Evolutionary conservation across 345 rosid genomes (phyloP), one percentile per base, ranked within the genome.

Genomic region (Euphorbia tirucalli): DNA sequence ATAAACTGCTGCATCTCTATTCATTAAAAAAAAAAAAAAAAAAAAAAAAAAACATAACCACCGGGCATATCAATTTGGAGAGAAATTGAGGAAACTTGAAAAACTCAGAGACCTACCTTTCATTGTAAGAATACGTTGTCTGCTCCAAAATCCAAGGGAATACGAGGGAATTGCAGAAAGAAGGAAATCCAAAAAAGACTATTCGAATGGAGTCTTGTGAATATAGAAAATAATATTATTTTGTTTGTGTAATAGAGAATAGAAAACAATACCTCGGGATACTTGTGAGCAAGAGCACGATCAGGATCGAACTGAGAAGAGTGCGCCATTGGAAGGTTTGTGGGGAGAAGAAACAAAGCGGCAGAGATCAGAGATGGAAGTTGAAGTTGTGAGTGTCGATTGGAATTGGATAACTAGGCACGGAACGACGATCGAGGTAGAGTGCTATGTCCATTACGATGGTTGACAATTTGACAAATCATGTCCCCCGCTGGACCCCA

Each of bases 1-100:
- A 81, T 94, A 94, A 54, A 92, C 31, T 22, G 82, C 95, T 27
- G 74, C 92, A 70, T 94, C 98, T 77, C 96, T 94, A 81, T 57
- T 48, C 46, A 50, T 5, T n/a, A n/a, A n/a, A n/a, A n/a, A n/a
- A n/a, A n/a, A n/a, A n/a, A n/a, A 18, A 16, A 30, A 7, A 5
- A 28, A 30, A 41, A 25, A 52, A 50, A 39, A 41, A 55, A 1
- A 57, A 11, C 24, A 57, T 0, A n/a, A 4, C 13, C 9, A 16
- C 1, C 18, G 4, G 61, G 13, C 16, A 27, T 3, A 58, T 58
- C 31, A 16, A 27, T 11, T 2, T 9, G 18, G 35, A 58, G 13
- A 8, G 16, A 58, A 9, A 4, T 2, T 30, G 27, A 11, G 46
- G 43, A 27, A 37, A 55, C 16, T 8, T 14, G 30, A 46, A 22